Evolutionary conservation across 768 basidiomycete species (phyloP).

Genomic region (Boletus vermiculosoides): DNA sequence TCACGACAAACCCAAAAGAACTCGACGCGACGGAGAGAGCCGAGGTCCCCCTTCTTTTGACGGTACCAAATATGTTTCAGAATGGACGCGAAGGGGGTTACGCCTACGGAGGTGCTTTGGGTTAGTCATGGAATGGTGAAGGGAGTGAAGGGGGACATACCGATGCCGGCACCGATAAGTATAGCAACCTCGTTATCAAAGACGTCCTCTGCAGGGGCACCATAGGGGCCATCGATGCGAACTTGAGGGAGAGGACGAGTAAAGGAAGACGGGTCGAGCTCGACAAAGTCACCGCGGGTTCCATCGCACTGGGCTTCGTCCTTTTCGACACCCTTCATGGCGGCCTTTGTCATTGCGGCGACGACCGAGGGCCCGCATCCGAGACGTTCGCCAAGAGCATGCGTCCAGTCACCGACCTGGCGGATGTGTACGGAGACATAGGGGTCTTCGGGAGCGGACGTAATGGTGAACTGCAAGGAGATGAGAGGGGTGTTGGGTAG

Average conservation of each 20-base stretch:
- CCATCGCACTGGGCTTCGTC: constrained; percentile 42
- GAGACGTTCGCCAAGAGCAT: constrained; percentile 79
- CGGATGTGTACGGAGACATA: constrained; percentile 91
- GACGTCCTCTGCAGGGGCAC: constrained; percentile 90
- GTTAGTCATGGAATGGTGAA: background rate
- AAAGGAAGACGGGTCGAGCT: constrained; percentile 57
- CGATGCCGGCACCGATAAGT: constrained; percentile 93
- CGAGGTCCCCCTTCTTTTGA: constrained; percentile 74
- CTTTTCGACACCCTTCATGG: constrained; percentile 75
- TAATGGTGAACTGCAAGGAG: constrained; percentile 79
- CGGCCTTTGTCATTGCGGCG: constrained; percentile 72
- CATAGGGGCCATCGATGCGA: constrained; percentile 88
- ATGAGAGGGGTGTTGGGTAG: background rate
- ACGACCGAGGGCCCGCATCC: constrained; percentile 79
- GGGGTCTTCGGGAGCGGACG: constrained; percentile 91
- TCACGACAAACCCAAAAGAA: constrained; percentile 95
- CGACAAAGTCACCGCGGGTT: constrained; percentile 76
- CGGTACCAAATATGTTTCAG: constrained; percentile 96
- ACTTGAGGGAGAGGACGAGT: constrained; percentile 61
- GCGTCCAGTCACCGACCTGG: constrained; percentile 89
- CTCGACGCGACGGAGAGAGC: constrained; percentile 82
- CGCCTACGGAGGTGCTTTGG: constrained; percentile 44
- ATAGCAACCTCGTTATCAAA: constrained; percentile 84
- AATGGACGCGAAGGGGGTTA: constrained; percentile 94
- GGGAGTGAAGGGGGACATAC: constrained; percentile 37